Evolutionary conservation across 306 rosid genomes (phyloP), one percentile per base, ranked within the genome.

Genomic region (Pueraria montana): DNA sequence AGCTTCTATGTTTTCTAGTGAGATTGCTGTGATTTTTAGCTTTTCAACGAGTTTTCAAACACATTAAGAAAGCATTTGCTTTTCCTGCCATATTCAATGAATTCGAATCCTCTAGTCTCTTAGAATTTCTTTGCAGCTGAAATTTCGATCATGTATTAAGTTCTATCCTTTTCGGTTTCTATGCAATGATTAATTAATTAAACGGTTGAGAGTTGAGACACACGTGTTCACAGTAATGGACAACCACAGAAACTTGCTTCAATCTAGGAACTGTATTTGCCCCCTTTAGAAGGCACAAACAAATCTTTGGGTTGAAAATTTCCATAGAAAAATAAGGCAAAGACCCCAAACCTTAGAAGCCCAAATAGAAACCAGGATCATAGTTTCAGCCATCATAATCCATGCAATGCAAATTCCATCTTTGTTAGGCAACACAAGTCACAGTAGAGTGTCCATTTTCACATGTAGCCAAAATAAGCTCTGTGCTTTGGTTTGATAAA

Each of bases 211-310:
- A 24, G 63, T 56, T 56, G n/a, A 64, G 23, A 62, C 40, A 16
- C 38, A 13, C 21, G 16, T 27, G 42, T 63, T 14, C 23, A 43
- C 74, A 4, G 23, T 73, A n/a, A 66, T 53, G 18, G 63, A 26
- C 48, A 23, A 46, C 24, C 74, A 17, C 32, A 20, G 1, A 64
- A 38, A 20, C 72, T 56, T 62, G 64, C 64, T 63, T 79, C 87
- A 72, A 82, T 75, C 81, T 65, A 50, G 71, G 40, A 52, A 26
- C 59, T 63, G 67, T 49, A 8, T 26, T 71, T 83, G 59, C 63
- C 83, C 61, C 83, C 82, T 23, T 12, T 34, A 34, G 59, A 62
- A 77, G 62, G 61, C 48, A 23, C 78, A 69, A 38, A 5, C 11
- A 34, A 70, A 65, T 32, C 40, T 38, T 16, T 2, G 74, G 73